Evolutionary conservation across 805 yeast species (phyloP).

Genomic region (Tetrapisispora fleetii): DNA sequence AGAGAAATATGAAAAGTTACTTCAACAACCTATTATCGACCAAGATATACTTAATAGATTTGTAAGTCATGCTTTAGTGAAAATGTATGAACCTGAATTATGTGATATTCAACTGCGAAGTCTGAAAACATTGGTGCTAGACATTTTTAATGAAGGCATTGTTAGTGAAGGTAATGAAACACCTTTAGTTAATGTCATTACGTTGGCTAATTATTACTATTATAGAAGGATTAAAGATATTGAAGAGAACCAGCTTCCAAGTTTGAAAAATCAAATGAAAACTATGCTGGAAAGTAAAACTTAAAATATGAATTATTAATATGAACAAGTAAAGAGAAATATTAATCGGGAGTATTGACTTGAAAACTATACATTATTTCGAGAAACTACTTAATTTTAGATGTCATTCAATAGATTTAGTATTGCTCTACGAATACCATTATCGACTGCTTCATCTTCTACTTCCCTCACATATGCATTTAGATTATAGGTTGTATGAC

Average conservation of each 20-base stretch:
- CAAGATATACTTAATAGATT: slow-evolving; percentile 13
- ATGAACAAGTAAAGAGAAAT: not conserved
- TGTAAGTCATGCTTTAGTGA: slow-evolving; percentile 16
- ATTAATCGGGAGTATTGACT: not conserved
- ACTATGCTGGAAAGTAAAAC: not conserved
- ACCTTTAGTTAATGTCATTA: slow-evolving; percentile 13
- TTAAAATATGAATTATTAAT: not conserved
- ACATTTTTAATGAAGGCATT: slow-evolving; percentile 14
- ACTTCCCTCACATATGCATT: slow-evolving; percentile 54
- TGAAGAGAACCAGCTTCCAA: slow-evolving; percentile 16
- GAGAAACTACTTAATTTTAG: not conserved
- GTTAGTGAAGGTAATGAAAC: slow-evolving; percentile 3
- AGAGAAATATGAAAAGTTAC: slow-evolving; percentile 9
- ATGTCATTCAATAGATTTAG: not conserved
- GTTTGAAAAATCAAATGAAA: slow-evolving; percentile 3
- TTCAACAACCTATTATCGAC: slow-evolving; percentile 23
- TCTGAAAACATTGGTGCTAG: slow-evolving; percentile 14
- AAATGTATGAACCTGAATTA: slow-evolving; percentile 19
- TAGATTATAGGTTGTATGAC: slow-evolving; percentile 31
- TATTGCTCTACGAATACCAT: slow-evolving; percentile 57
- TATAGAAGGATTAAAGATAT: slow-evolving; percentile 16
- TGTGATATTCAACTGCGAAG: slow-evolving; percentile 13
- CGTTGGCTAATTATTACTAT: slow-evolving; percentile 25
- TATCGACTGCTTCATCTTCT: slow-evolving; percentile 73
- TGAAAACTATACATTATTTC: too few relatives aligned